Base-by-base conservation (phyloP, 2,329 filamentous ascomycete species). In the Plectosphaerella sp. region DNA sequence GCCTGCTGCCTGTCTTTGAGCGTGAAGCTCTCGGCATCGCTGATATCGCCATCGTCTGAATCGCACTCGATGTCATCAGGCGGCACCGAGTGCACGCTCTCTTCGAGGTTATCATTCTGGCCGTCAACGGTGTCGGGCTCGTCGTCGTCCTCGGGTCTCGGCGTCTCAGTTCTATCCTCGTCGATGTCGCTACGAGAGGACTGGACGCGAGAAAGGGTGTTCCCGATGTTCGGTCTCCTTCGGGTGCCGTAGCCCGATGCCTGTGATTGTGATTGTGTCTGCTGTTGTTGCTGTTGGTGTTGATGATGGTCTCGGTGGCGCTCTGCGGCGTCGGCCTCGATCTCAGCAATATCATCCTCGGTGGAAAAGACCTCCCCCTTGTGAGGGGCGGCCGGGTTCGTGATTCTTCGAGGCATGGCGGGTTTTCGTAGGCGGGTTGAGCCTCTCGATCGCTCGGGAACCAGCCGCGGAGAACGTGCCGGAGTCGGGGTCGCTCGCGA, bases 21-120 rank as follows among this genome's bases (percentile, higher is more conserved):
- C 0, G 94, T 99, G 67, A 99, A 99, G 73, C 93, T 97, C 72
- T 97, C 94, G 1, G 94, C 89, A 61, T 97, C 94, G 68, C 93
- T 97, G 49, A 92, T 64, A 54, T 88, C 84, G 53, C 74, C 84
- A 33, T 33, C 28, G 33, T 89, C 86, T 18, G 88, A 88, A 10
- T 87, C 84, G 42, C 80, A 82, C 46, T 82, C 80, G 18, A 60
- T 53, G 50, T 64, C 59, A 53, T 65, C 61, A n/a, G 64, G 62
- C 24, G 62, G 57, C 12, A 56, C 58, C 14, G 60, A 65, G 33
- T 67, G 71, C 10, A 68, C 65, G 25, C 60, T 62, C 4, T 33
- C 28, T 3, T 33, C 28, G 28, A 33, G 8, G 28, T 33, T 33
- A 12, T 33, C 28, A 12, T 33, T 33, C n/a, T 64, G 62, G 14